Base-by-base conservation (phyloP, 2,329 filamentous ascomycete genomes). In the Penicillium janthinellum region DNA sequence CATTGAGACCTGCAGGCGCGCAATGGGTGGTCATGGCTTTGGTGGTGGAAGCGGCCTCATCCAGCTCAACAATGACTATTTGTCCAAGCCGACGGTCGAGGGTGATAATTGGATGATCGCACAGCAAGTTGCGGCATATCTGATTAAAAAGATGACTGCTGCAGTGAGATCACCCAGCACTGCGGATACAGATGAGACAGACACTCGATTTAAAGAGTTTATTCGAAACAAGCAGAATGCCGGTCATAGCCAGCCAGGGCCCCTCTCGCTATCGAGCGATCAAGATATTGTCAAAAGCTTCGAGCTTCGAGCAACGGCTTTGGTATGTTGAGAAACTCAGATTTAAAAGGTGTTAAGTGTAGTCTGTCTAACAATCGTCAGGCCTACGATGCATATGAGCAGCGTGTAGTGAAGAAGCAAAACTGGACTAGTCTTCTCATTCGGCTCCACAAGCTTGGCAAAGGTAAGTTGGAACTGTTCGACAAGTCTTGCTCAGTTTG, bases 81-180 rank as follows among this genome's bases (percentile, higher is more conserved):
- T 68, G 3, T 68, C 81, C 2, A 84, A 84, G 66, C 81, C 81
- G 0, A 84, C 82, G 0, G 83, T 85, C 2, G 82, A 85, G 63
- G 82, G 83, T 1, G 82, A 84, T 65, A 84, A 84, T 57, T 84
- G 81, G 81, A 84, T 84, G 82, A 84, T 84, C 42, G 83, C 81
- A 0, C 82, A 84, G 59, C 82, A 84, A 68, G 80, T 80, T 3
- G 79, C 64, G 6, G 61, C 61, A 0, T 66, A 65, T 59, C 67
- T 84, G 25, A 82, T 84, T 69, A 84, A 84, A 67, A 81, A 81
- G 45, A 83, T 83, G 78, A 69, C 75, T 31, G 67, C 73, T 31
- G 77, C 77, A 4, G 74, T 53, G 3, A 3, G 59, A 8, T 58
- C 56, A 2, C 25, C 54, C 5, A 39, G 55, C 34, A 52, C 31